Evolutionary conservation across 108 stramenopile genomes (phyloP), one percentile per base, ranked within the genome.

Genomic region (Skeletonema menzelii): DNA sequence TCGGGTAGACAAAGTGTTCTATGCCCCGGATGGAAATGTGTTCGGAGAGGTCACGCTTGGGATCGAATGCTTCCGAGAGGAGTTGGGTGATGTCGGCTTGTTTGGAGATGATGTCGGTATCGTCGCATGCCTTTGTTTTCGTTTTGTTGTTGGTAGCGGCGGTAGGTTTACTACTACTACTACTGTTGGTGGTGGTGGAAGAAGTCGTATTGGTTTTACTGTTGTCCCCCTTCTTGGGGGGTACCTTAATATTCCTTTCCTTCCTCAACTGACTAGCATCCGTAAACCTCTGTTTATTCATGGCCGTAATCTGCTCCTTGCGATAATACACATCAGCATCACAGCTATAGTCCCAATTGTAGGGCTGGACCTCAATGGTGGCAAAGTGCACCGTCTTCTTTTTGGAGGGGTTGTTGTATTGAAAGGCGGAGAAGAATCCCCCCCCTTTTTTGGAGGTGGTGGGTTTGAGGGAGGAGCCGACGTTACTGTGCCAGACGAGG

Each of bases 1-100:
- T 56, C 0, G 77, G 77, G 20, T 67, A 78, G 44, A 78, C 77
- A 19, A 78, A 71, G 59, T 79, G 77, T 31, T 78, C 77, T 31
- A 78, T 78, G 31, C 77, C 77, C 1, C 77, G 77, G 26, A 78
- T 78, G 58, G 77, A 78, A 1, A 59, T 28, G 15, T 27, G n/a
- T 24, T 57, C 57, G 27, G 65, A 27, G 8, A 8, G 34, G 47
- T 77, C 76, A 7, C 32, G 47, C 24, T 71, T 49, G 46, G 46
- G 46, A 14, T 63, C 31, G n/a, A 71, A 59, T 8, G 64, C 77
- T 8, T 26, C 15, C 0, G 27, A 4, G 20, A 71, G 58, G 8
- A 78, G 22, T 1, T 32, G 26, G 59, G 22, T 13, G 8, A 68
- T 56, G 59, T 35, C 42, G 0, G 46, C 30, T 10, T 47, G 66